phyloP scores from a whole-genome alignment of 2,329 filamentous ascomycete species.

The Tolypocladium inflatum region DNA sequence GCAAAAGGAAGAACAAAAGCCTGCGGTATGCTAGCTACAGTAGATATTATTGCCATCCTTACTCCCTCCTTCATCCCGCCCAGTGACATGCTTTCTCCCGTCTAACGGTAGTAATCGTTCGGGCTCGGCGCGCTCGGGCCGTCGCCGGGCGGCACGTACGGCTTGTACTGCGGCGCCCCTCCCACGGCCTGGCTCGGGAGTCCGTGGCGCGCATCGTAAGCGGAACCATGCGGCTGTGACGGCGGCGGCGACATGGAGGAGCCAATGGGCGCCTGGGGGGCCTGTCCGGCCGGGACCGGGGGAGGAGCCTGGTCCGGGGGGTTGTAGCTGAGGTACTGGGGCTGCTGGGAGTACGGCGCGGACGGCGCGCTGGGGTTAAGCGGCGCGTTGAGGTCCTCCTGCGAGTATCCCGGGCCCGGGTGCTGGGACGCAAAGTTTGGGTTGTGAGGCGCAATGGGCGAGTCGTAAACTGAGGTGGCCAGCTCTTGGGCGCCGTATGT shows the following conservation, averaged over 20 bases:
- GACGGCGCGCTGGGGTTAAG: slow-evolving; percentile 14
- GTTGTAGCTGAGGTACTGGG: slow-evolving; percentile 32
- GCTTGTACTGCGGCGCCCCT: slow-evolving; percentile 45
- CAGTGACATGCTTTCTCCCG: background rate
- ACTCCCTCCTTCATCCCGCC: background rate
- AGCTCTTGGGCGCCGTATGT: slow-evolving; percentile 69
- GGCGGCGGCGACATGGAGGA: slow-evolving; percentile 29
- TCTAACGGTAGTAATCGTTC: slow-evolving; percentile 46
- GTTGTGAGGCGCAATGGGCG: slow-evolving; percentile 51
- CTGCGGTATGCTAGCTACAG: background rate
- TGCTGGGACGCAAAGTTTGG: slow-evolving; percentile 33
- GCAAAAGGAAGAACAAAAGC: background rate
- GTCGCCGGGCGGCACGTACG: slow-evolving; percentile 43
- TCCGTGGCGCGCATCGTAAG: slow-evolving; percentile 40
- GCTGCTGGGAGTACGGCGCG: slow-evolving; percentile 18
- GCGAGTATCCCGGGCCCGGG: slow-evolving; percentile 36
- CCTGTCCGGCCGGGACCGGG: slow-evolving; percentile 28
- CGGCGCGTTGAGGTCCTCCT: slow-evolving; percentile 30
- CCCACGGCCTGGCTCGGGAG: slow-evolving; percentile 34
- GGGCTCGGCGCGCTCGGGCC: slow-evolving; percentile 41
- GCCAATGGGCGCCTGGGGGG: slow-evolving; percentile 15
- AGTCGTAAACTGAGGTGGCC: slow-evolving; percentile 69
- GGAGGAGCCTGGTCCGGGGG: slow-evolving; percentile 28
- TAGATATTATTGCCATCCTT: background rate
- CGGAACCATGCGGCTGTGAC: slow-evolving; percentile 32